A percentile compares a stretch with the other conserved stretches of the same genome.
Evolutionary conservation across 2,329 filamentous ascomycete genomes (phyloP).

Genomic region (Alternaria postmessia): DNA sequence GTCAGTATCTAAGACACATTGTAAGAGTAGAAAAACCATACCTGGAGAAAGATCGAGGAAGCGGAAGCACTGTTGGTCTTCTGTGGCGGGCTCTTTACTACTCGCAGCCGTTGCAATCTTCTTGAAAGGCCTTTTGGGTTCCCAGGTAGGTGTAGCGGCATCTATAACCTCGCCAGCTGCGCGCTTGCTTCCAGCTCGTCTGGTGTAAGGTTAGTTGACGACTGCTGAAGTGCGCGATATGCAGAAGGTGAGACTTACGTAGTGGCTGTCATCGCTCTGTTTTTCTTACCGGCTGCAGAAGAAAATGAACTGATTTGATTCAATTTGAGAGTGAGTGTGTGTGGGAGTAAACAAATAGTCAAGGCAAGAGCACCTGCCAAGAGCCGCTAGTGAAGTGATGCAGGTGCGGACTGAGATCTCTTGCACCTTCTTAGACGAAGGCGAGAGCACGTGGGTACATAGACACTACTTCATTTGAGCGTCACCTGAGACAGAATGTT

Average conservation of each 20-base stretch:
- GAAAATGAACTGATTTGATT: not conserved
- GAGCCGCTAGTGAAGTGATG: slow-evolving; percentile 1
- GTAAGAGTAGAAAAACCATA: not conserved
- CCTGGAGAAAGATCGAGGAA: not conserved
- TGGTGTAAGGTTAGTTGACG: not conserved
- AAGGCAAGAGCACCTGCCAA: not conserved
- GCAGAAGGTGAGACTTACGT: not conserved
- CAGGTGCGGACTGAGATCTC: not conserved
- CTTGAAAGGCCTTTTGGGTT: not conserved
- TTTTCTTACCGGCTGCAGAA: not conserved
- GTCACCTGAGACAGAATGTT: not conserved
- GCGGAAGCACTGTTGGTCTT: not conserved
- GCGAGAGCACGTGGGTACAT: not conserved
- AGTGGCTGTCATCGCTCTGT: not conserved
- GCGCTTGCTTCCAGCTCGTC: not conserved
- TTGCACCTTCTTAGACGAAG: not conserved
- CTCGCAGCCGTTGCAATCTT: not conserved
- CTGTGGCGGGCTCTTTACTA: not conserved
- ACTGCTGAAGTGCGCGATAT: not conserved
- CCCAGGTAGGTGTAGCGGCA: not conserved
- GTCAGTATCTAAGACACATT: not conserved
- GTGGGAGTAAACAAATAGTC: not conserved
- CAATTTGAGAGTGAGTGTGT: not conserved
- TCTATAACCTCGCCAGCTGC: not conserved
- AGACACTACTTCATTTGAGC: rapidly evolving